These are phyloP conservation scores for Laetiporus sulphureus DNA, from an alignment of 1,284 basidiomycete genomes.

Conservation along the genomic window DNA sequence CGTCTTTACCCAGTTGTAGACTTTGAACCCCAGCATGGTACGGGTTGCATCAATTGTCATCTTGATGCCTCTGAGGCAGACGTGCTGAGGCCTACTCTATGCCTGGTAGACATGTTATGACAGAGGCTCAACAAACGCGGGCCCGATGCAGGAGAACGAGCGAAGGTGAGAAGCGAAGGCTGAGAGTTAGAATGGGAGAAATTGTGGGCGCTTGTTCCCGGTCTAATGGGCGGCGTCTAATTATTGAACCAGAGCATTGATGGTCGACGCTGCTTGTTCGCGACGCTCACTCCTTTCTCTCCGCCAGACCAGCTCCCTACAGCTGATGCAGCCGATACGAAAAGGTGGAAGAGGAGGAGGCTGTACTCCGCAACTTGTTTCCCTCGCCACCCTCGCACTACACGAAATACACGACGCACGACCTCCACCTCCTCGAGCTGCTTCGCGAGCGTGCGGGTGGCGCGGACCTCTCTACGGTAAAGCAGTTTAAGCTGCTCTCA, in stretches of 20 bases:
- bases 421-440: constrained; percentile 55
- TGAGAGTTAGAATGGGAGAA: too few relatives aligned
- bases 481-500: constrained; percentile 53
- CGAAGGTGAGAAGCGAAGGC: too few relatives aligned
- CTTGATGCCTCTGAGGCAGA: constrained; percentile 73
- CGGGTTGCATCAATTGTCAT: constrained; percentile 75
- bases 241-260: too few relatives aligned
- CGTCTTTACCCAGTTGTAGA: constrained; percentile 70
- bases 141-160: too few relatives aligned
- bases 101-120: constrained; percentile 70
- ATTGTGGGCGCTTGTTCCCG: too few relatives aligned
- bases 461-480: constrained; percentile 30
- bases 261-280: too few relatives aligned
- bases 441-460: constrained; percentile 46
- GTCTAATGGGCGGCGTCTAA: too few relatives aligned
- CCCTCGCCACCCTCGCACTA: constrained; percentile 78
- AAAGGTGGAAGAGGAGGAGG: constrained; percentile 59
- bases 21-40: constrained; percentile 67
- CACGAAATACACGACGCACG: constrained; percentile 61
- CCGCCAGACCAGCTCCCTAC: too few relatives aligned
- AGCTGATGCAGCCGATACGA: constrained; percentile 1
- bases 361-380: constrained; percentile 74
- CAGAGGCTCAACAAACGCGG: too few relatives aligned
- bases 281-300: too few relatives aligned
- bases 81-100: constrained; percentile 67